These are phyloP conservation scores for Erysimum cheiri DNA, from an alignment of 441 rosid species.

Conservation along the genomic window DNA sequence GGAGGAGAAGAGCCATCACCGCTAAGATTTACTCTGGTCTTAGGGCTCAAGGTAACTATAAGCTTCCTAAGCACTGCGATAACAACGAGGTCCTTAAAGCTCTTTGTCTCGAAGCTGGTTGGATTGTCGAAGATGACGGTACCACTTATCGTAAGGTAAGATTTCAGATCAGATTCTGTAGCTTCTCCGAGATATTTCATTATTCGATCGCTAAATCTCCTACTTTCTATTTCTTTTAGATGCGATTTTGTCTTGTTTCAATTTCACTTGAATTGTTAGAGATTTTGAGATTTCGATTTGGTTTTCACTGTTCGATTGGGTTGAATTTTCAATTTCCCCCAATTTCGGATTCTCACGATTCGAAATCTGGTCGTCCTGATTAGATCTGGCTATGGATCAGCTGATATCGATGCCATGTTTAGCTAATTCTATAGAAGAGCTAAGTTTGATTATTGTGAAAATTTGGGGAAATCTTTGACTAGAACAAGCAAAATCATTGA, in stretches of 20 bases:
- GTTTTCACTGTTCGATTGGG: conserved; percentile 39
- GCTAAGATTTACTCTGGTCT: conserved; percentile 80
- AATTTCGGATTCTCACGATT: background rate
- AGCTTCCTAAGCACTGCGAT: conserved; percentile 80
- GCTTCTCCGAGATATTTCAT: background rate
- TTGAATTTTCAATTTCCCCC: background rate
- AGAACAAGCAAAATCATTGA: conserved; percentile 27
- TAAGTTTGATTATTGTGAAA: background rate
- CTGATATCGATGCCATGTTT: background rate
- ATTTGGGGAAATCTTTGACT: conserved; percentile 2
- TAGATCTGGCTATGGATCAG: conserved; percentile 14
- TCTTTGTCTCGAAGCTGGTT: conserved; percentile 76
- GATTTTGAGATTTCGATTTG: background rate
- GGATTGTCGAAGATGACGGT: conserved; percentile 83
- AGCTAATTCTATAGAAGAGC: background rate
- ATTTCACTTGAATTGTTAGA: conserved; percentile 6
- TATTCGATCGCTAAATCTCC: background rate
- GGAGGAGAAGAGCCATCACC: conserved; percentile 77
- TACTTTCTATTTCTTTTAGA: background rate
- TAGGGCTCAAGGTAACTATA: conserved; percentile 72
- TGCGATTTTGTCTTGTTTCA: background rate
- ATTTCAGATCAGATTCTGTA: conserved; percentile 38
- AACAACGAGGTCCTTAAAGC: conserved; percentile 84
- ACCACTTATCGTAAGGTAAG: conserved; percentile 75
- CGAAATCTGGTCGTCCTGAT: background rate